A percentile compares a stretch with the other conserved stretches of the same genome.
phyloP scores from a whole-genome alignment of 768 basidiomycete species.

The Mycena galericulata region DNA sequence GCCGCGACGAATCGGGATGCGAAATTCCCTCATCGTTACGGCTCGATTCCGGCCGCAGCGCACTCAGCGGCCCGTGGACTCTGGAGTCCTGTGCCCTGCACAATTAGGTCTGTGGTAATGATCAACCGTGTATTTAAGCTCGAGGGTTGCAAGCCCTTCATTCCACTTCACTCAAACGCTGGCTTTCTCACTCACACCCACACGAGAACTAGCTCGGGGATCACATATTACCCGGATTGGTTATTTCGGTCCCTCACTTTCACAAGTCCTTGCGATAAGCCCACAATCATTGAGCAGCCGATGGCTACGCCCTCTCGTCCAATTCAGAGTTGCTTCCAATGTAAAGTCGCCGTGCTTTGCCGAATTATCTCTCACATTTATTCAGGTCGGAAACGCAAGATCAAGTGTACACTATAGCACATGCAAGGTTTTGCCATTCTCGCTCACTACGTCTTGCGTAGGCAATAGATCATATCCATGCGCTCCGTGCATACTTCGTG shows the following conservation, averaged over 20 bases:
- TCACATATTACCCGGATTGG: background rate
- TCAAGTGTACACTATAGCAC: slow-evolving; percentile 37
- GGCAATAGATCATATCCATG: slow-evolving; percentile 44
- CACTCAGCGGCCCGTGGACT: too few species aligned
- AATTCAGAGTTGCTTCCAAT: slow-evolving; percentile 46
- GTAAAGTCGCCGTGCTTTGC: slow-evolving; percentile 18
- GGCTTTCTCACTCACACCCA: background rate
- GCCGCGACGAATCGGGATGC: too few species aligned
- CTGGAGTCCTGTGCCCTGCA: too few species aligned
- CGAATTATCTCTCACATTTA: background rate
- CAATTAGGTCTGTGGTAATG: too few species aligned
- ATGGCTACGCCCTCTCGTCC: slow-evolving; percentile 37
- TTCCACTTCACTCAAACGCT: background rate
- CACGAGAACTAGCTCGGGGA: background rate
- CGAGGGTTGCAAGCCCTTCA: too few species aligned
- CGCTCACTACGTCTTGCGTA: slow-evolving; percentile 9
- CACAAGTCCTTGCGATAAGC: background rate
- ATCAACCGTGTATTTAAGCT: too few species aligned
- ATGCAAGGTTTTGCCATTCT: background rate
- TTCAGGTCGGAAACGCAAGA: slow-evolving; percentile 45
- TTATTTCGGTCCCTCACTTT: background rate
- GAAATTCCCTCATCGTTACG: too few species aligned
- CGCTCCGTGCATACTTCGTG: slow-evolving; percentile 42
- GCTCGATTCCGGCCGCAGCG: too few species aligned
- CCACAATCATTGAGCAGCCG: background rate